Evolutionary conservation across 106 monocot species (phyloP), one percentile per base, ranked within the genome.

Genomic region (Dioscorea alata): DNA sequence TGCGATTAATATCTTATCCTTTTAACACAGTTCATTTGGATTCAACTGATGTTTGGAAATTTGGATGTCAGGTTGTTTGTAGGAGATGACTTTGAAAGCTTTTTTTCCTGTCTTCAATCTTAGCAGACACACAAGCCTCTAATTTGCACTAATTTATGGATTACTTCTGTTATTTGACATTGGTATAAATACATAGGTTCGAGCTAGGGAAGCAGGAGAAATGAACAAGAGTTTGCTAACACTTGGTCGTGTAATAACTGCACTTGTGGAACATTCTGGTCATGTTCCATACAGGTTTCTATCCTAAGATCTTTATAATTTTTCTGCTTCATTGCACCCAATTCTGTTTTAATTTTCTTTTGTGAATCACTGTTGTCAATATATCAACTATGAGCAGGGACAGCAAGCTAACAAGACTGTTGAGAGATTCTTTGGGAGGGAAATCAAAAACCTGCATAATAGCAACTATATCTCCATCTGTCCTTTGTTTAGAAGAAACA

Each of bases 361-460:
- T 42, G 42, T 5, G 2, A 42, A 42, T 48, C 16, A 28, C 25
- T 57, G 69, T 62, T 32, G 9, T 14, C 9, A 8, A 33, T 65
- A 42, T 65, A 16, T 19, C 18, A 50, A 60, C 49, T 58, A 57
- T 63, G 13, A 53, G 18, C 75, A 92, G 91, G 80, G 88, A 92
- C 61, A 92, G 91, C 50, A 92, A 92, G 64, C 67, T 92, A 66
- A 92, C 91, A 59, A 82, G 91, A 69, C 74, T 92, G 53, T 54
- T 92, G 68, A 78, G 85, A 71, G 91, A 92, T 67, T 87, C 91
- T 13, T 76, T 92, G 48, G 91, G 91, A 57, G 88, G 91, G 17
- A 92, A 88, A 76, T 80, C 88, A 59, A 92, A 92, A 75, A 92
- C 88, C 8, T 92, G 91, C 71, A 83, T 92, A 33, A 88, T 92